Evolutionary conservation across 2,329 filamentous ascomycete species (phyloP).

Genomic region (Phyllosticta citrichinensis): DNA sequence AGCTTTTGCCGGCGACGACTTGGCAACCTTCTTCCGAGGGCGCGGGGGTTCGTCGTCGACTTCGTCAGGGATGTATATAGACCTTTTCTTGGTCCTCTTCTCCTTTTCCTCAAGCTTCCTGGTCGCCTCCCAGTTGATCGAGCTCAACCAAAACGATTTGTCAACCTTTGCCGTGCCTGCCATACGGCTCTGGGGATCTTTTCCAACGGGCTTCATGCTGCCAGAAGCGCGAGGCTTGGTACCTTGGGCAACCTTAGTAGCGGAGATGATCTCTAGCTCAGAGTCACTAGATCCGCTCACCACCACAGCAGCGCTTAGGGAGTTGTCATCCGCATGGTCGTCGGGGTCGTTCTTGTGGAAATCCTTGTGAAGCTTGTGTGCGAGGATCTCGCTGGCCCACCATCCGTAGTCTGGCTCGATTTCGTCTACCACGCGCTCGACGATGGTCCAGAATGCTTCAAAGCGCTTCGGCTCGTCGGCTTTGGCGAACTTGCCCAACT

Average conservation of each 20-base stretch:
- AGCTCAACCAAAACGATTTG: background rate
- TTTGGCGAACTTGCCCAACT: background rate
- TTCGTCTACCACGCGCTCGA: background rate
- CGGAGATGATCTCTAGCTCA: too few relatives aligned
- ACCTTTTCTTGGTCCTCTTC: conserved; percentile 1
- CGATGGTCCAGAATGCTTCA: background rate
- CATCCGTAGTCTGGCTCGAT: background rate
- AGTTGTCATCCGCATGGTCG: background rate
- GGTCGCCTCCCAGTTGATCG: background rate
- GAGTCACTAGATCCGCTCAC: too few relatives aligned
- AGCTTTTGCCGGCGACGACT: background rate
- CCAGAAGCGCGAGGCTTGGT: too few relatives aligned
- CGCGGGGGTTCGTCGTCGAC: conserved; percentile 1
- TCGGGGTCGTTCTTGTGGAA: background rate
- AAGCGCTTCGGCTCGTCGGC: background rate
- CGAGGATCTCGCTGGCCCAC: background rate
- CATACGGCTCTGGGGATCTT: too few relatives aligned
- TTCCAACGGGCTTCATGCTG: too few relatives aligned
- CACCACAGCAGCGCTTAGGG: too few relatives aligned
- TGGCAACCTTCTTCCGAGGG: background rate
- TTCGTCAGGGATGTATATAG: background rate
- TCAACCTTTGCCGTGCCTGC: too few relatives aligned
- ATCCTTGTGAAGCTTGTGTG: background rate
- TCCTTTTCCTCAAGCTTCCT: background rate
- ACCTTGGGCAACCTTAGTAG: too few relatives aligned